A percentile compares a stretch with the other conserved stretches of the same genome.
Evolutionary conservation across 495 filamentous ascomycete species (phyloP).

Genomic region (Parmelia sp.): DNA sequence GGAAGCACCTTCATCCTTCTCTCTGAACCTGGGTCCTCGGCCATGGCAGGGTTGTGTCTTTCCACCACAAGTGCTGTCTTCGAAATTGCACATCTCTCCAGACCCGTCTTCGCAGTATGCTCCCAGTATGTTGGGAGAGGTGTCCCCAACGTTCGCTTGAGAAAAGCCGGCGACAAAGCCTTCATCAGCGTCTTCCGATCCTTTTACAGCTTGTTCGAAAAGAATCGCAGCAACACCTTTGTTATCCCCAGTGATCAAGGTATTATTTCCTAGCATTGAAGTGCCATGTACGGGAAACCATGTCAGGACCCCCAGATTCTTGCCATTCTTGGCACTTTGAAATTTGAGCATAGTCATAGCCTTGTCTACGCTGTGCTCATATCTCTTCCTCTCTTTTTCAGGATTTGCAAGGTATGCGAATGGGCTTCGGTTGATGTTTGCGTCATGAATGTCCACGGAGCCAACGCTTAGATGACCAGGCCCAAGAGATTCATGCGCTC

Average conservation of each 20-base stretch:
- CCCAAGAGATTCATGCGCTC: constrained; percentile 69
- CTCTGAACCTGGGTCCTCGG: constrained; percentile 72
- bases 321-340: constrained; percentile 61
- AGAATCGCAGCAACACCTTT: constrained; percentile 88
- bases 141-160: constrained; percentile 91
- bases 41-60: constrained; percentile 74
- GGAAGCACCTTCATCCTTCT: constrained; percentile 61
- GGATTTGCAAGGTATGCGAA: constrained; percentile 92
- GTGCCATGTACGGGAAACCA: constrained; percentile 97
- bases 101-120: constrained; percentile 75
- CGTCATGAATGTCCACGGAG: constrained; percentile 65
- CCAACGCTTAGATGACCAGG: constrained; percentile 68
- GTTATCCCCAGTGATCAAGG: constrained; percentile 86
- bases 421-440: constrained; percentile 85
- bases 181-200: constrained; percentile 48
- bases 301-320: constrained; percentile 71
- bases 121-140: constrained; percentile 80
- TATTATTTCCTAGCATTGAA: constrained; percentile 88
- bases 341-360: constrained; percentile 79
- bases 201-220: constrained; percentile 66
- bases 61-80: constrained; percentile 75
- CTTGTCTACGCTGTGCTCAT: constrained; percentile 78
- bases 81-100: constrained; percentile 57
- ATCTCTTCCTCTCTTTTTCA: constrained; percentile 64
- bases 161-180: constrained; percentile 92